Percentiles rank a stretch among this genome's conserved stretches.
Evolutionary conservation across 768 basidiomycete genomes (phyloP).

Genomic region (Trametes sanguinea): DNA sequence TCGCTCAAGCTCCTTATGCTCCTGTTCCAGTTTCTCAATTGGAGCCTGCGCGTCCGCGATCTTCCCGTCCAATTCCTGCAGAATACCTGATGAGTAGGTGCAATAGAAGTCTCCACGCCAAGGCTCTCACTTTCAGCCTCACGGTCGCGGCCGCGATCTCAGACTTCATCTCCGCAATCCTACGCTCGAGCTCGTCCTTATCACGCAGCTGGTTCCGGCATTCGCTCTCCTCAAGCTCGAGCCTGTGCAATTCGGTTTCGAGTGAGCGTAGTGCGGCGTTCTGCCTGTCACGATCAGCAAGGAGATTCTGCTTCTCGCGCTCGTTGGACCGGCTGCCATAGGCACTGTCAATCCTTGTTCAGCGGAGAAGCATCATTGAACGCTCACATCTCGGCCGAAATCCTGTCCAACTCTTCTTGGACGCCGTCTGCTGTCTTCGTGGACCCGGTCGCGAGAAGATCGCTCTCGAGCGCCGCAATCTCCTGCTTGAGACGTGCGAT

Average conservation of each 20-base stretch:
- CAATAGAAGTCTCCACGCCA: neutral
- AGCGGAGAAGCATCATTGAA: neutral
- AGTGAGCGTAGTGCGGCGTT: slow-evolving; percentile 49
- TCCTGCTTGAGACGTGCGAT: slow-evolving; percentile 62
- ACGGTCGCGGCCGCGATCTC: slow-evolving; percentile 50
- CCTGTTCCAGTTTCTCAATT: slow-evolving; percentile 61
- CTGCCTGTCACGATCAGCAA: slow-evolving; percentile 64
- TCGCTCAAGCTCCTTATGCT: slow-evolving; percentile 50
- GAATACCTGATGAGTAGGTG: slow-evolving; percentile 1
- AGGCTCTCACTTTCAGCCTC: slow-evolving; percentile 51
- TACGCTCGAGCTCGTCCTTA: slow-evolving; percentile 55
- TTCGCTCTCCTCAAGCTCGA: slow-evolving; percentile 63
- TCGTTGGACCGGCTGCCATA: slow-evolving; percentile 62
- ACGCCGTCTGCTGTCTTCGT: slow-evolving; percentile 85
- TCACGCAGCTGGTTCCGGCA: slow-evolving; percentile 60
- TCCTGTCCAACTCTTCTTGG: slow-evolving; percentile 68
- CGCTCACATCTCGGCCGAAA: slow-evolving; percentile 67
- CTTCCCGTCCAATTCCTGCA: slow-evolving; percentile 63
- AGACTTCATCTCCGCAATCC: slow-evolving; percentile 57
- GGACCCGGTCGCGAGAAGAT: slow-evolving; percentile 72
- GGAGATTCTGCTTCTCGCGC: slow-evolving; percentile 58
- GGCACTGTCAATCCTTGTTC: neutral
- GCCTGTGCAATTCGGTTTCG: slow-evolving; percentile 61
- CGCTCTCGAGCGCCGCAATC: slow-evolving; percentile 61
- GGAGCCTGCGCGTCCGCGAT: slow-evolving; percentile 64